Percentiles rank a stretch among this genome's conserved stretches.
phyloP scores from a whole-genome alignment of 352 stramenopile genomes.

The Pythium aristosporum region DNA sequence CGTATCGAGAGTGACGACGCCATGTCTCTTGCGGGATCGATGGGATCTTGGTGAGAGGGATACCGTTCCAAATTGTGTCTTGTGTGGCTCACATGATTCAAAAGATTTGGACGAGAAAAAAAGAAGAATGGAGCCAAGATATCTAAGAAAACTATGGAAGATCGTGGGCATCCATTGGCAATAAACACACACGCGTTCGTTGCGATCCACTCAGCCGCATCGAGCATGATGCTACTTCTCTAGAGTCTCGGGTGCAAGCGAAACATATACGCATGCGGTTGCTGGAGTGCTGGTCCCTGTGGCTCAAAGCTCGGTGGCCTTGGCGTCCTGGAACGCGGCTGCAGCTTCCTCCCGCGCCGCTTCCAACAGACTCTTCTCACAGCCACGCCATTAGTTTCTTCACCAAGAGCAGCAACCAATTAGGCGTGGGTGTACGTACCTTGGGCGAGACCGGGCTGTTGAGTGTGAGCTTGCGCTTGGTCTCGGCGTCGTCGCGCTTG shows the following conservation, averaged over 20 bases:
- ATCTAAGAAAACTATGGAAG: not conserved
- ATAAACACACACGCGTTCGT: not conserved
- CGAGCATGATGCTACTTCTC: not conserved
- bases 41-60: not conserved
- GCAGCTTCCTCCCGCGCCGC: constrained; percentile 23
- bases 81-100: not conserved
- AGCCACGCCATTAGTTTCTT: not conserved
- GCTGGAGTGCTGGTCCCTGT: not conserved
- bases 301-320: constrained; percentile 10
- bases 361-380: constrained; percentile 22
- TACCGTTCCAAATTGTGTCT: not conserved
- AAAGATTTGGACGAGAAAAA: not conserved
- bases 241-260: not conserved
- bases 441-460: constrained; percentile 18
- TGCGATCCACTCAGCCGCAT: not conserved
- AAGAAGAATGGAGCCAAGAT: constrained; percentile 5
- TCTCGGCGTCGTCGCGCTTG: constrained; percentile 4
- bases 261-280: not conserved
- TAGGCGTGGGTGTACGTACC: not conserved
- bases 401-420: not conserved
- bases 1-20: not conserved
- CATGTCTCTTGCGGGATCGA: too few species aligned
- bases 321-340: constrained; percentile 25
- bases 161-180: not conserved
- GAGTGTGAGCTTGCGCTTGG: constrained; percentile 16